phyloP scores from a whole-genome alignment of 106 monocot genomes.

The Acorus gramineus region DNA sequence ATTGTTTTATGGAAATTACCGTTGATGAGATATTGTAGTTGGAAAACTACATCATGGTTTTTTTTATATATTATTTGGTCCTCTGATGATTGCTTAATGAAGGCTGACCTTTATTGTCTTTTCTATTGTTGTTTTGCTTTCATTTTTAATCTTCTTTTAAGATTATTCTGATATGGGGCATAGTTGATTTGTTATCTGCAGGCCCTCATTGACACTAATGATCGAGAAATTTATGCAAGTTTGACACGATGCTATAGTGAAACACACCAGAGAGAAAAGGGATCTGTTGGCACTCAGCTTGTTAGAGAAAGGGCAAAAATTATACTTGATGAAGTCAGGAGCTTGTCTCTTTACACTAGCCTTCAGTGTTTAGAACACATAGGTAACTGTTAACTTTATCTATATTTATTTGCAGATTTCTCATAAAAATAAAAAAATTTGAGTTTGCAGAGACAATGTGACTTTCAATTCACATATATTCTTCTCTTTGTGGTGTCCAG shows the following conservation, averaged over 20 bases:
- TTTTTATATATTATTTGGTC: too few species aligned
- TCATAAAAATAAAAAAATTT: too few species aligned
- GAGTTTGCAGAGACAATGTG: too few species aligned
- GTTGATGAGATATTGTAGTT: too few species aligned
- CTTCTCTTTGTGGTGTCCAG: constrained; percentile 17
- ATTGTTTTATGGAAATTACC: too few species aligned
- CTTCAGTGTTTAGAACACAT: constrained; percentile 68
- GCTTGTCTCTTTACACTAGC: constrained; percentile 52
- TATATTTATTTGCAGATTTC: neutral
- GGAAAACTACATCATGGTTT: too few species aligned
- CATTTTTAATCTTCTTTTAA: neutral
- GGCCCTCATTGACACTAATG: constrained; percentile 83
- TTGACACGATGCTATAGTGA: constrained; percentile 76
- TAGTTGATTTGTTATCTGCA: constrained; percentile 12
- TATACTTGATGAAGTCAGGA: constrained; percentile 76
- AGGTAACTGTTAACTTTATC: constrained; percentile 31
- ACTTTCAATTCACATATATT: constrained; percentile 1
- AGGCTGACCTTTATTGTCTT: neutral
- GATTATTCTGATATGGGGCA: neutral
- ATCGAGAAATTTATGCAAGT: constrained; percentile 72
- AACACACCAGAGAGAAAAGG: constrained; percentile 43
- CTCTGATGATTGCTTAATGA: too few species aligned
- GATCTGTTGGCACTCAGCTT: constrained; percentile 76
- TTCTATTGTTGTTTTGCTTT: neutral
- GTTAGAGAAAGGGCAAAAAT: constrained; percentile 89